phyloP scores from a whole-genome alignment of 305 asterid species.

The Petunia hybrid region DNA sequence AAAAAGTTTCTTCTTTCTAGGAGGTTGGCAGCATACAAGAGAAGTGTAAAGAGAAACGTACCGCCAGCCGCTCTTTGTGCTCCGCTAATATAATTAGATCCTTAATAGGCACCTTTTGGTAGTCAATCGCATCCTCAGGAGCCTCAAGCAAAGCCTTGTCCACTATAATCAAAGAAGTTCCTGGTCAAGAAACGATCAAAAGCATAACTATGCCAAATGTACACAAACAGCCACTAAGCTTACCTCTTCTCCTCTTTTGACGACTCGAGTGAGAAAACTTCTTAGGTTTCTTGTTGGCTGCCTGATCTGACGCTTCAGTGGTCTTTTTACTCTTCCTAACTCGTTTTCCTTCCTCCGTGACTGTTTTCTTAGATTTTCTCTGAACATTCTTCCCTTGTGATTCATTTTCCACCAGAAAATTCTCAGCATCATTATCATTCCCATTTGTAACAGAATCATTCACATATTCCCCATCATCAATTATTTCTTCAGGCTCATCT shows the following conservation, averaged over 20 bases:
- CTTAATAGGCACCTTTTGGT: conserved; percentile 65
- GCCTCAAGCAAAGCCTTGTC: conserved; percentile 72
- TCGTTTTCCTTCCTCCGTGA: conserved; percentile 56
- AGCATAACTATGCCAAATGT: conserved; percentile 2
- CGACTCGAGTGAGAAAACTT: conserved; percentile 79
- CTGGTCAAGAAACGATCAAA: conserved; percentile 35
- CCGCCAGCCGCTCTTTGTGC: conserved; percentile 75
- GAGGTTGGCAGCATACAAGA: conserved; percentile 19
- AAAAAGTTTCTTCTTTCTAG: background rate
- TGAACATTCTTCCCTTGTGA: conserved; percentile 45
- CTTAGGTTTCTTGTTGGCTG: conserved; percentile 57
- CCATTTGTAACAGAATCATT: conserved; percentile 46
- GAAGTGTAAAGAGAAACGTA: conserved; percentile 40
- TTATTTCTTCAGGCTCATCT: conserved; percentile 55
- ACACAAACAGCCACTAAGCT: conserved; percentile 33
- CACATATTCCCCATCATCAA: conserved; percentile 43
- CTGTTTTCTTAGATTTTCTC: conserved; percentile 54
- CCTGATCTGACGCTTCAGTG: conserved; percentile 58
- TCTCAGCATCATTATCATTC: conserved; percentile 48
- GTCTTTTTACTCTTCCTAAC: conserved; percentile 63
- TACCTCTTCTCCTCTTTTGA: conserved; percentile 69
- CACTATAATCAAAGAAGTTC: conserved; percentile 51
- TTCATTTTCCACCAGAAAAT: conserved; percentile 55
- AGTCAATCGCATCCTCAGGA: conserved; percentile 83
- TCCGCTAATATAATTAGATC: conserved; percentile 84